phyloP scores from a whole-genome alignment of 1,284 basidiomycete species.

The Rhizopogon parksii region DNA sequence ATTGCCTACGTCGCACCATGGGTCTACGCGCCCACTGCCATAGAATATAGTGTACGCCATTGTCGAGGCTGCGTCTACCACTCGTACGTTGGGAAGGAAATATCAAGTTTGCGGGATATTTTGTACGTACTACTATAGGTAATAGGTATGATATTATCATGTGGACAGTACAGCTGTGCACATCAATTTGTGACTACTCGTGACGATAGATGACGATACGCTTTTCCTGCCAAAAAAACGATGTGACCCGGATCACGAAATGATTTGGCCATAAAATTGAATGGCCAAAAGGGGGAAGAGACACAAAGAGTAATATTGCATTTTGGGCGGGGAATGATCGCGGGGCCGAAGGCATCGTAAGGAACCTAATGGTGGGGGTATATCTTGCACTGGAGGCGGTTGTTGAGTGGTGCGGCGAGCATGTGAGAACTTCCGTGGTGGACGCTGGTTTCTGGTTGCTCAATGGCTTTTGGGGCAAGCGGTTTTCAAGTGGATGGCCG shows the following conservation, averaged over 20 bases:
- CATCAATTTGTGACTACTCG: neutral
- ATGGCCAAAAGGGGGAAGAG: slow-evolving; percentile 11
- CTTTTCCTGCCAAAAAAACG: neutral
- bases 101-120: neutral
- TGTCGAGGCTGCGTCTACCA: neutral
- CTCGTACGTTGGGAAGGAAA: neutral
- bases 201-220: neutral
- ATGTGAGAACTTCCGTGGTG: neutral
- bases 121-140: no score
- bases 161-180: no score
- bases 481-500: slow-evolving; percentile 11
- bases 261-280: no score
- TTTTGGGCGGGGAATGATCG: slow-evolving; percentile 1
- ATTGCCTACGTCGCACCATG: no score
- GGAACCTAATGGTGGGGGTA: neutral
- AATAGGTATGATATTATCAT: no score
- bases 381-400: neutral
- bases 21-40: no score
- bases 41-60: neutral
- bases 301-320: slow-evolving; percentile 18
- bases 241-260: no score
- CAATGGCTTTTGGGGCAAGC: neutral
- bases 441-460: neutral
- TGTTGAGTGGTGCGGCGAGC: neutral
- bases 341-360: slow-evolving; percentile 19